phyloP scores from a whole-genome alignment of 2,329 filamentous ascomycete species.

The Saccharata proteae region DNA sequence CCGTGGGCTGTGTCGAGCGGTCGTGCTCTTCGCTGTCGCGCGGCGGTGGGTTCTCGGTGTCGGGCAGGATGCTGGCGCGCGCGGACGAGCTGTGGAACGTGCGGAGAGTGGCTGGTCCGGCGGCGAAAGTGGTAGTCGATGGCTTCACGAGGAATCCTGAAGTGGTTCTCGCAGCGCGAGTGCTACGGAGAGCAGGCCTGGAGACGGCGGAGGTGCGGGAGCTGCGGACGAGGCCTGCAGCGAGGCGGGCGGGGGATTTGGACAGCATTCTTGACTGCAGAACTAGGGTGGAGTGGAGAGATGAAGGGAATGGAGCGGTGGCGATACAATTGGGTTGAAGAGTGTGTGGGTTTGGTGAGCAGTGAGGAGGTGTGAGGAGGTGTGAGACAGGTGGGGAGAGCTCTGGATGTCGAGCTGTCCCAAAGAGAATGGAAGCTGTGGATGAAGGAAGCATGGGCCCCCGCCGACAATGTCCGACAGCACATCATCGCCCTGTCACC shows the following conservation, averaged over 20 bases:
- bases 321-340: too few species aligned
- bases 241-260: constrained; percentile 1
- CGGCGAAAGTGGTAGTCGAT: neutral
- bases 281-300: too few species aligned
- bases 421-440: too few species aligned
- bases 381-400: constrained; percentile 1
- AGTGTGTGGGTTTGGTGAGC: neutral
- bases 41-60: constrained; percentile 27
- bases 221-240: constrained; percentile 3
- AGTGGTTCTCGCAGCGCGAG: constrained; percentile 1
- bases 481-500: too few species aligned
- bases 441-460: too few species aligned
- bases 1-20: constrained; percentile 41
- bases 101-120: constrained; percentile 9
- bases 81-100: constrained; percentile 17
- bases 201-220: constrained; percentile 1
- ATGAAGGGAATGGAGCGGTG: too few species aligned
- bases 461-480: too few species aligned
- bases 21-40: constrained; percentile 23
- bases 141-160: neutral
- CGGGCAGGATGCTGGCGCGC: constrained; percentile 31
- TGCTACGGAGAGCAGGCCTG: constrained; percentile 2
- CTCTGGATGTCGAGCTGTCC: too few species aligned
- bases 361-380: neutral
- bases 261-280: neutral